Percentiles rank a stretch among this genome's conserved stretches.
Conservation (phyloP, 257 asterid species). For the Solanum etuberosum region DNA sequence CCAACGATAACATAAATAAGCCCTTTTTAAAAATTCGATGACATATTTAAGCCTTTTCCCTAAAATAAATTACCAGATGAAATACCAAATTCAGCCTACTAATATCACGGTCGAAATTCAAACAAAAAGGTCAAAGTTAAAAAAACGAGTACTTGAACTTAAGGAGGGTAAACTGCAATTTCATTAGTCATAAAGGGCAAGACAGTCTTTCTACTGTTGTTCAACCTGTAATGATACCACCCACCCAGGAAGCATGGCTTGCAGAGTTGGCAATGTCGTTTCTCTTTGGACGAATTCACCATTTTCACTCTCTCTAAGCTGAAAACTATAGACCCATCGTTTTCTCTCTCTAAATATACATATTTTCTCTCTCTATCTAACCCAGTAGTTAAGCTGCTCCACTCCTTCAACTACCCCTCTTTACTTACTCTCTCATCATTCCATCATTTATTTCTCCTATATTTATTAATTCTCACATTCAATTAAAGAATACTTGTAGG, state of each 20-base stretch:
- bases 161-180: background rate
- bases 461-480: slow-evolving; percentile 13
- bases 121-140: no score
- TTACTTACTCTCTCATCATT: slow-evolving; percentile 7
- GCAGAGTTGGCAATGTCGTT: slow-evolving; percentile 66
- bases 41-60: no score
- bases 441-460: slow-evolving; percentile 14
- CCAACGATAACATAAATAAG: no score
- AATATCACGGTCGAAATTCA: no score
- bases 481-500: background rate
- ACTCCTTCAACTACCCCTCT: slow-evolving; percentile 32
- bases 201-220: background rate
- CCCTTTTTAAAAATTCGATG: no score
- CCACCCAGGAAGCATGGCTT: slow-evolving; percentile 46
- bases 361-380: slow-evolving; percentile 10
- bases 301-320: slow-evolving; percentile 4
- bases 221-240: background rate
- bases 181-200: background rate
- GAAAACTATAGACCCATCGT: background rate
- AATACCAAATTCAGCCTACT: background rate
- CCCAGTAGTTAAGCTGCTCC: slow-evolving; percentile 31
- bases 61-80: no score
- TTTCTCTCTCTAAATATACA: slow-evolving; percentile 9
- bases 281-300: background rate
- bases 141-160: no score